phyloP scores from a whole-genome alignment of 228 moss, liverwort and hornwort genomes.

The Sphagnum fallax region DNA sequence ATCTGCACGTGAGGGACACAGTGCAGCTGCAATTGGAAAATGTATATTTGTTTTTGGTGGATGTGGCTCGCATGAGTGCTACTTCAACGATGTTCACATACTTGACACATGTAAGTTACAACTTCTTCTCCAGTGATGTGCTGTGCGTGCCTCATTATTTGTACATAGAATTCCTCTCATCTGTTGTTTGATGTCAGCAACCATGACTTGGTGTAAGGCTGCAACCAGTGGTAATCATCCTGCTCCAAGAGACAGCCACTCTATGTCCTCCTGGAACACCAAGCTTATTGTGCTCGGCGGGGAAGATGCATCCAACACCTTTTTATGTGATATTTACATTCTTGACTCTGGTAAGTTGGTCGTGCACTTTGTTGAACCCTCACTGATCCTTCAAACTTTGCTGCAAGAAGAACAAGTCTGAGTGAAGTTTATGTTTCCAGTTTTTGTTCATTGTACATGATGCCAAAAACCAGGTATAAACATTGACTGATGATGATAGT shows the following conservation, averaged over 20 bases:
- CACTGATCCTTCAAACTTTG: not conserved
- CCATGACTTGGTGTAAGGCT: slow-evolving; percentile 62
- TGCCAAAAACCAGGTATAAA: too few species aligned
- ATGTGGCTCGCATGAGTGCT: slow-evolving; percentile 84
- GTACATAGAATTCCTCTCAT: not conserved
- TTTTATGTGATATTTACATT: slow-evolving; percentile 81
- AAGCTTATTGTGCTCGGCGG: slow-evolving; percentile 89
- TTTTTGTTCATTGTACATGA: too few species aligned
- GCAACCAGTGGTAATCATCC: slow-evolving; percentile 66
- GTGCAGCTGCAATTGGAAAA: slow-evolving; percentile 72
- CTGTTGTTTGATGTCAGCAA: slow-evolving; percentile 6
- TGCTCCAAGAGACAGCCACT: slow-evolving; percentile 92
- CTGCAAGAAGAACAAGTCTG: not conserved
- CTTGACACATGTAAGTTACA: slow-evolving; percentile 59
- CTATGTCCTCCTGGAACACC: slow-evolving; percentile 85
- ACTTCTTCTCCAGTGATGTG: not conserved
- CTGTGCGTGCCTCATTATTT: not conserved
- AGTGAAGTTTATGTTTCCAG: too few species aligned
- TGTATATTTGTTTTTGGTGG: slow-evolving; percentile 92
- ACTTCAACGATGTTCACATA: slow-evolving; percentile 85
- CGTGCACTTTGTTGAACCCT: not conserved
- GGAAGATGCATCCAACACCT: slow-evolving; percentile 85
- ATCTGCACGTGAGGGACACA: slow-evolving; percentile 91
- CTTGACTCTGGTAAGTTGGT: slow-evolving; percentile 72
- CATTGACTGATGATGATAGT: too few species aligned